These are phyloP conservation scores for Coemansia erecta DNA, from an alignment of 192 early-diverging fungal species.

Conservation along the genomic window DNA sequence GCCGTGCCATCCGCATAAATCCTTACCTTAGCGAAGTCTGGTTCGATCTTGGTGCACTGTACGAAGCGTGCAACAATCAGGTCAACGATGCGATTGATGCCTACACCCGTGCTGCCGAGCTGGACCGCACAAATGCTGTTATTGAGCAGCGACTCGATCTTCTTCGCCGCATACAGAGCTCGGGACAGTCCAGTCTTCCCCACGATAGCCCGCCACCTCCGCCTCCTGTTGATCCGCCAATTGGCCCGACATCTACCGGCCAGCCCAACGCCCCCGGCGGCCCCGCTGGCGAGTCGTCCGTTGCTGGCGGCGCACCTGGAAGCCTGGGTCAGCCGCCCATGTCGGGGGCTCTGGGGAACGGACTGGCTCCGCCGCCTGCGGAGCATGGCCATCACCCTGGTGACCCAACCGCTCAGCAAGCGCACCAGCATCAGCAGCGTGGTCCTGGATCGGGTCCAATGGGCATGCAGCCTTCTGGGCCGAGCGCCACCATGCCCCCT, in stretches of 20 bases:
- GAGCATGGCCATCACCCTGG: conserved; percentile 22
- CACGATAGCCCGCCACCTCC: conserved; percentile 32
- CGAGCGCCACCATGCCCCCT: neutral
- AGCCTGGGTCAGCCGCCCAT: conserved; percentile 43
- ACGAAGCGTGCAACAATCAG: conserved; percentile 98
- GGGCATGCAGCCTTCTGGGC: conserved; percentile 7
- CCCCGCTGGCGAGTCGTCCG: conserved; percentile 38
- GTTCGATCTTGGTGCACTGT: conserved; percentile 95
- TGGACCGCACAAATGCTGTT: conserved; percentile 84
- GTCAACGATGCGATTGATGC: conserved; percentile 95
- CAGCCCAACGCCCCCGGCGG: conserved; percentile 51
- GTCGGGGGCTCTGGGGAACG: conserved; percentile 12
- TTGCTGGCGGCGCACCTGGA: conserved; percentile 29
- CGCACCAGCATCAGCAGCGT: conserved; percentile 10
- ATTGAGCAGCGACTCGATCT: conserved; percentile 75
- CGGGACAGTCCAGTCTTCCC: conserved; percentile 32
- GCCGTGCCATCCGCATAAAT: conserved; percentile 88
- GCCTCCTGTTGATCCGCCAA: conserved; percentile 43
- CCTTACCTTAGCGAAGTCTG: conserved; percentile 96
- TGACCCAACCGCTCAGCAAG: conserved; percentile 8
- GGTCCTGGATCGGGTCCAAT: neutral
- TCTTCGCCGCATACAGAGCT: conserved; percentile 45
- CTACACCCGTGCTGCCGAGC: conserved; percentile 87
- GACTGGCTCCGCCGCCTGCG: conserved; percentile 4
- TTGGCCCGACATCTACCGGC: conserved; percentile 26